phyloP scores from a whole-genome alignment of 495 filamentous ascomycete genomes.

The Xylaria curta region DNA sequence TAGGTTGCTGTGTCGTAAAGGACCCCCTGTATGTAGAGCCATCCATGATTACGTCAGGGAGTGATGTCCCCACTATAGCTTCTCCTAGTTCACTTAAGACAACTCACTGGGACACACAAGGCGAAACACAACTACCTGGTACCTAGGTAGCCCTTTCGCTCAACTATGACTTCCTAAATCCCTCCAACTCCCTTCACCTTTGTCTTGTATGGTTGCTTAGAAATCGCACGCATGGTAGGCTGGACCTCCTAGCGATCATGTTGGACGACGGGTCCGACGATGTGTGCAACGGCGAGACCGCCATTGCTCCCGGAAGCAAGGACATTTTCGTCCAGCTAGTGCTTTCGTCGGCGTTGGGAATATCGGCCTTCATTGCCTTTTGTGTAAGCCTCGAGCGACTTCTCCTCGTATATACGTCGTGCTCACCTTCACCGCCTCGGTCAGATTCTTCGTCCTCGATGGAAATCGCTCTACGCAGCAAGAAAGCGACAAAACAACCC shows the following conservation, averaged over 20 bases:
- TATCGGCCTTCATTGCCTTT: constrained; percentile 60
- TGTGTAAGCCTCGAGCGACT: constrained; percentile 48
- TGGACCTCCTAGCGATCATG: constrained; percentile 19
- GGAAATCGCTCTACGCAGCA: constrained; percentile 91
- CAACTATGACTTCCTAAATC: constrained; percentile 14
- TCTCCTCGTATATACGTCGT: constrained; percentile 25
- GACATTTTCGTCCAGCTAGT: constrained; percentile 60
- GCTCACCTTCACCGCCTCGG: constrained; percentile 30
- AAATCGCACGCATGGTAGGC: constrained; percentile 14
- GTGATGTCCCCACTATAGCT: background rate
- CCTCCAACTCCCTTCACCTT: background rate
- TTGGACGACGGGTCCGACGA: constrained; percentile 27
- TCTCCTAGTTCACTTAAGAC: background rate
- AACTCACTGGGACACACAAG: background rate
- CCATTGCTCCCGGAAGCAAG: constrained; percentile 42
- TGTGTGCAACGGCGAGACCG: constrained; percentile 41
- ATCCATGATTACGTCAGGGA: constrained; percentile 20
- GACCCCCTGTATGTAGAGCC: too few relatives aligned
- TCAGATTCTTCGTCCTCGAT: constrained; percentile 82
- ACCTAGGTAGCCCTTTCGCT: background rate
- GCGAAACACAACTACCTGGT: background rate
- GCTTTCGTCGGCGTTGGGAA: constrained; percentile 56
- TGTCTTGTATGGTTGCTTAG: background rate
- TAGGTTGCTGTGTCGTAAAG: too few relatives aligned
- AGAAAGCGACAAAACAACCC: constrained; percentile 73